phyloP scores from a whole-genome alignment of 2,329 filamentous ascomycete species.

The Penicillium aurantiogriseum region DNA sequence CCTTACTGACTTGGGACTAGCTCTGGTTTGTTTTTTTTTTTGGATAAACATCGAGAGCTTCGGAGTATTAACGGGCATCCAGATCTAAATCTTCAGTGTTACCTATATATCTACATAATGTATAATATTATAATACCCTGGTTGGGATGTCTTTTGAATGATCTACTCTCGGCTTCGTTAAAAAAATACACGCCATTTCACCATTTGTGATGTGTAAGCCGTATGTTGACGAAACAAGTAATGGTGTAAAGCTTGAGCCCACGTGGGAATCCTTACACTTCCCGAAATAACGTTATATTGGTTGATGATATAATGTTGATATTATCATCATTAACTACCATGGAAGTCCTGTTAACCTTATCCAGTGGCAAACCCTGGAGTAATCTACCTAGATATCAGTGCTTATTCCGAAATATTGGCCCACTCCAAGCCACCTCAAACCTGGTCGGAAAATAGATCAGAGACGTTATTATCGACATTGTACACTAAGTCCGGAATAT shows the following conservation, averaged over 20 bases:
- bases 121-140: no score
- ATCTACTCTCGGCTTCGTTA: neutral
- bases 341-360: constrained; percentile 6
- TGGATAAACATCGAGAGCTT: neutral
- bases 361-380: neutral
- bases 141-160: neutral
- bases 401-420: neutral
- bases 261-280: constrained; percentile 13
- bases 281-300: neutral
- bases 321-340: neutral
- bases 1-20: constrained; percentile 8
- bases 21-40: neutral
- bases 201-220: neutral
- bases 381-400: neutral
- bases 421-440: neutral
- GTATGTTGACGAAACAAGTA: constrained; percentile 10
- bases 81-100: constrained; percentile 18
- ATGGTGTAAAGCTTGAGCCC: constrained; percentile 16
- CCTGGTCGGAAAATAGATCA: neutral
- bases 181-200: neutral
- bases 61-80: constrained; percentile 2
- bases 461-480: neutral
- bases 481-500: neutral
- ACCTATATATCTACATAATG: neutral
- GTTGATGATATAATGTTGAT: neutral